phyloP scores from a whole-genome alignment of 2,329 filamentous ascomycete genomes.

The Sclerotinia borealis region DNA sequence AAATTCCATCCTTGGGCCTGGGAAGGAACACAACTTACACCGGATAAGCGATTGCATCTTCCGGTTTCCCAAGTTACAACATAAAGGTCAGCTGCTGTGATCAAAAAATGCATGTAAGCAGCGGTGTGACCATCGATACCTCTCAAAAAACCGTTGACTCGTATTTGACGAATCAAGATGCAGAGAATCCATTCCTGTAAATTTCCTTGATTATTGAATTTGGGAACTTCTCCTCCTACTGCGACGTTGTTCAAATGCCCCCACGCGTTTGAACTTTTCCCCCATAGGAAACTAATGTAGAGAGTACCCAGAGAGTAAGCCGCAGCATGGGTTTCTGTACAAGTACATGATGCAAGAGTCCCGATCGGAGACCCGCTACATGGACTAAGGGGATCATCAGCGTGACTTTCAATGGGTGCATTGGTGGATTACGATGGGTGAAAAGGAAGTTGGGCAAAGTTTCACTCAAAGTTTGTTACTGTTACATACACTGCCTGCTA shows the following conservation, averaged over 20 bases:
- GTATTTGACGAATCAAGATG: neutral
- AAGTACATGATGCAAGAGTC: slow-evolving; percentile 5
- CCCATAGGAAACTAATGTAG: slow-evolving; percentile 1
- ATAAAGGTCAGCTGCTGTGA: slow-evolving; percentile 4
- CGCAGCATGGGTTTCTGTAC: slow-evolving; percentile 4
- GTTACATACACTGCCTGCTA: too few relatives aligned
- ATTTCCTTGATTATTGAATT: neutral
- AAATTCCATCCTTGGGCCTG: neutral
- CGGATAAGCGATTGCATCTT: neutral
- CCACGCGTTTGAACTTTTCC: neutral
- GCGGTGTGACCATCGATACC: neutral
- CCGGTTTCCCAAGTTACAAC: slow-evolving; percentile 1
- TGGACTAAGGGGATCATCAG: neutral
- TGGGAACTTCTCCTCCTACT: neutral
- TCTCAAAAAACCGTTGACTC: neutral
- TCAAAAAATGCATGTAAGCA: slow-evolving; percentile 5
- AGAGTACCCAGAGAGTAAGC: too few relatives aligned
- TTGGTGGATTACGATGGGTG: neutral
- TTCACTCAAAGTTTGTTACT: neutral
- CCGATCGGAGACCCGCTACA: slow-evolving; percentile 2
- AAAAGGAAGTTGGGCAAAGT: neutral
- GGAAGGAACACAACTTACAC: neutral
- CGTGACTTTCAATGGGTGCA: neutral
- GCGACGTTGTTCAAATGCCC: slow-evolving; percentile 1
- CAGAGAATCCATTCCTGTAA: neutral